Evolutionary conservation across 202 grass and related monocot species (phyloP).

Genomic region (Setaria italica): DNA sequence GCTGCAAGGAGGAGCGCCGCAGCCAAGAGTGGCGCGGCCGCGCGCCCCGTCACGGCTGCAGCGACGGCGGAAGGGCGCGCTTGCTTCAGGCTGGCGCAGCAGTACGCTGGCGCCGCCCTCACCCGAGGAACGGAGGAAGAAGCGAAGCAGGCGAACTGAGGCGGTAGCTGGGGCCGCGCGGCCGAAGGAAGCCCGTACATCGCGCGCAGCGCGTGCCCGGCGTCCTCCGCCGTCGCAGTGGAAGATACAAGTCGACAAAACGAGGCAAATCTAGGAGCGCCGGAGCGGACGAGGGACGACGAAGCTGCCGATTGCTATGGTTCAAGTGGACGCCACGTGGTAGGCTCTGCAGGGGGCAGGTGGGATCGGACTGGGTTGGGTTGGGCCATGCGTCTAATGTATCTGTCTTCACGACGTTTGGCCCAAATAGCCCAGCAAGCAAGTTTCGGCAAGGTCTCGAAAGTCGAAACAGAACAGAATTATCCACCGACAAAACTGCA

Average conservation of each 20-base stretch:
- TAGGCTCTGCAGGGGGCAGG: neutral
- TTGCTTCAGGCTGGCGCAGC: slow-evolving; percentile 23
- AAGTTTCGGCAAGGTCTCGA: neutral
- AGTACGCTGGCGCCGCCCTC: neutral
- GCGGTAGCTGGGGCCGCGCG: neutral
- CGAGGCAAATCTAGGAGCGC: neutral
- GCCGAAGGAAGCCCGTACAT: slow-evolving; percentile 40
- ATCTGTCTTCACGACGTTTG: neutral
- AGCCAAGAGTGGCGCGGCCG: slow-evolving; percentile 50
- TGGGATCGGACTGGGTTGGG: slow-evolving; percentile 2
- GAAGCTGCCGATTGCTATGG: slow-evolving; percentile 18
- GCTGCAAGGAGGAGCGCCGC: slow-evolving; percentile 45
- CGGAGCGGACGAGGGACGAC: neutral
- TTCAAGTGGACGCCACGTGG: slow-evolving; percentile 34
- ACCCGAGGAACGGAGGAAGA: neutral
- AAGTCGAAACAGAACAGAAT: neutral
- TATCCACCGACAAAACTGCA: neutral
- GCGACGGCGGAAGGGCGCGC: neutral
- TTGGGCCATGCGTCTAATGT: neutral
- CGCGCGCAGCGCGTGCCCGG: neutral
- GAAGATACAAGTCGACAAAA: too few relatives aligned
- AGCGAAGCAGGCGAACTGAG: neutral
- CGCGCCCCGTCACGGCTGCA: neutral
- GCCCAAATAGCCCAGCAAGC: neutral
- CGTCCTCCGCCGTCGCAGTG: neutral